Evolutionary conservation across 805 yeast species (phyloP).

Genomic region (Sugiyamaella mastotermitis): DNA sequence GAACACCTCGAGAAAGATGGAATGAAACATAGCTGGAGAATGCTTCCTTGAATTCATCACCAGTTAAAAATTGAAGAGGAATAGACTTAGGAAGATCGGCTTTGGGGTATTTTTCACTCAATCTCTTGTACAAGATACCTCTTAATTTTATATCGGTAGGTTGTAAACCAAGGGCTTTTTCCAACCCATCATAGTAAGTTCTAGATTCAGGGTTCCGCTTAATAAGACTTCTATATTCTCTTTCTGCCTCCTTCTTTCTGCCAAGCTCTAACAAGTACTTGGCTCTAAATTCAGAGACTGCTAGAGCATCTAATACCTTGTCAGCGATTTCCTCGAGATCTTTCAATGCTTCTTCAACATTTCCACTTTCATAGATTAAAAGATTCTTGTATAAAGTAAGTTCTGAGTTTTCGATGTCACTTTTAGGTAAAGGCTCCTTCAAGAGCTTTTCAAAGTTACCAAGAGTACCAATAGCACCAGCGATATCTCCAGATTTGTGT

Average conservation of each 20-base stretch:
- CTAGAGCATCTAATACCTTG: slow-evolving; percentile 51
- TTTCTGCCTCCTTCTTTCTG: slow-evolving; percentile 55
- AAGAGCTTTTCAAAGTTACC: slow-evolving; percentile 70
- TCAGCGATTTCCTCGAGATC: slow-evolving; percentile 50
- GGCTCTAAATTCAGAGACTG: slow-evolving; percentile 63
- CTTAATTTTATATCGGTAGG: slow-evolving; percentile 34
- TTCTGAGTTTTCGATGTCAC: slow-evolving; percentile 71
- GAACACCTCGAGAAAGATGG: slow-evolving; percentile 75
- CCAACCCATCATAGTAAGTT: slow-evolving; percentile 60
- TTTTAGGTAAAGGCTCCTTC: slow-evolving; percentile 42
- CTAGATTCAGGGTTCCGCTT: slow-evolving; percentile 81
- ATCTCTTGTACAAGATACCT: slow-evolving; percentile 51
- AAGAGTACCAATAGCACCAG: slow-evolving; percentile 65
- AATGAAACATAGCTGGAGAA: slow-evolving; percentile 49
- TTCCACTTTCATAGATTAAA: slow-evolving; percentile 58
- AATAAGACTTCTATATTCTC: slow-evolving; percentile 60
- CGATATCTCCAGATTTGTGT: slow-evolving; percentile 62
- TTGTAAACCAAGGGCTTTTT: slow-evolving; percentile 52
- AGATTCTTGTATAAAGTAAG: slow-evolving; percentile 66
- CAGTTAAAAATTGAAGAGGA: slow-evolving; percentile 48
- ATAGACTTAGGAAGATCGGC: slow-evolving; percentile 74
- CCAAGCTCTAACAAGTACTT: slow-evolving; percentile 54
- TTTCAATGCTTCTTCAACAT: slow-evolving; percentile 56
- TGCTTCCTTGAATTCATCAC: slow-evolving; percentile 43
- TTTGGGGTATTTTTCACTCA: slow-evolving; percentile 68